Conservation (phyloP, 106 monocot species). For the Dendrobium chrysotoxum region DNA sequence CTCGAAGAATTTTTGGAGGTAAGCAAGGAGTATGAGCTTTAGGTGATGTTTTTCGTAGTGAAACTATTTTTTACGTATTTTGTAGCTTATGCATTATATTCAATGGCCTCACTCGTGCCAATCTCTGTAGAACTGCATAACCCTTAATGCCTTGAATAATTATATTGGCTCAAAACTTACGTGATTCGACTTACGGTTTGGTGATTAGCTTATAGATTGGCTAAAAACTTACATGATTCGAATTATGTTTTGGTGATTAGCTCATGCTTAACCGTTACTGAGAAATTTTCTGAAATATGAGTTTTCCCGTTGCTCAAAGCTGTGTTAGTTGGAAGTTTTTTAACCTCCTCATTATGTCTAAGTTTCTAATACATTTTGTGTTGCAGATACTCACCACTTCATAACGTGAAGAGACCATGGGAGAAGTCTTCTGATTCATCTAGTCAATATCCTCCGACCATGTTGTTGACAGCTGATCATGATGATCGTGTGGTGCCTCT, state of each 20-base stretch:
- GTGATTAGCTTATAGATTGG: not conserved
- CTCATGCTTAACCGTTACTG: not conserved
- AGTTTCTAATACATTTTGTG: not conserved
- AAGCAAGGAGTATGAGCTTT: no score
- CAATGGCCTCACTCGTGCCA: no score
- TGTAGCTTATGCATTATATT: not conserved
- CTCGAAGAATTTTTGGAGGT: no score
- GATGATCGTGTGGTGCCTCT: conserved; percentile 97
- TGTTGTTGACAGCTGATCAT: conserved; percentile 93
- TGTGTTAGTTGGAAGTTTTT: not conserved
- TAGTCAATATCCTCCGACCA: conserved; percentile 81
- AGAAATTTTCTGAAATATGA: not conserved
- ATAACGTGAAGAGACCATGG: conserved; percentile 87
- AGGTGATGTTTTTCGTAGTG: not conserved
- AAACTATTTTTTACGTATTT: not conserved
- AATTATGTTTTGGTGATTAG: not conserved
- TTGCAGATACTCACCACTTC: conserved; percentile 90
- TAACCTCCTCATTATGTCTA: not conserved
- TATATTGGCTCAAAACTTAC: no score
- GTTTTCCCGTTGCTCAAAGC: not conserved
- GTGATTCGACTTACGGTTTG: not conserved
- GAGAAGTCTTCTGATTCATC: conserved; percentile 29
- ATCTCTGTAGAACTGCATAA: no score
- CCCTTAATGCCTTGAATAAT: no score
- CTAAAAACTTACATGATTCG: no score